Conservation (phyloP, 352 stramenopile genomes). For the Ophiocytium majus region DNA sequence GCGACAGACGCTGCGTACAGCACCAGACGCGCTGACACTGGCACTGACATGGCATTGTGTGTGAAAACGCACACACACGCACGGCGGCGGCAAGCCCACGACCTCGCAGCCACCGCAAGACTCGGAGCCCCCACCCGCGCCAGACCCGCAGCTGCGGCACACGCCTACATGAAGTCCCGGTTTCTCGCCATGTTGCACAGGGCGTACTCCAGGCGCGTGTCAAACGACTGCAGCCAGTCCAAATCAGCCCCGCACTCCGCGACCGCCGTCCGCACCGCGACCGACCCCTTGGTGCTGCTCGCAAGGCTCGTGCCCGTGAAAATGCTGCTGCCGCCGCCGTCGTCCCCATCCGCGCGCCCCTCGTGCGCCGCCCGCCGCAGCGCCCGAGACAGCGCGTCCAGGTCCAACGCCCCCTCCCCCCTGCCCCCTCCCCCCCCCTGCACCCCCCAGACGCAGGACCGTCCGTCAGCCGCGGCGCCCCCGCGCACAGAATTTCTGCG, state of each 20-base stretch:
- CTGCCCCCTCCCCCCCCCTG: too few relatives aligned
- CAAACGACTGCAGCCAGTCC: background rate
- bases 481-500: background rate
- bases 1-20: too few relatives aligned
- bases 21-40: too few relatives aligned
- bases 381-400: background rate
- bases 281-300: background rate
- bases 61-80: too few relatives aligned
- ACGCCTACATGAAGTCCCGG: background rate
- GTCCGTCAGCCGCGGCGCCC: too few relatives aligned
- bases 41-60: too few relatives aligned
- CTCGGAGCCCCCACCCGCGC: too few relatives aligned
- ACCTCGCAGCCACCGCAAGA: too few relatives aligned
- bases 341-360: background rate
- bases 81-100: too few relatives aligned
- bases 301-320: background rate
- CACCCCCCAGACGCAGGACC: too few relatives aligned
- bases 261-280: background rate
- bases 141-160: too few relatives aligned
- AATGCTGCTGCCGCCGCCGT: background rate
- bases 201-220: background rate
- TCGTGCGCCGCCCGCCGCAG: background rate
- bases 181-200: background rate
- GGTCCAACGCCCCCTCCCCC: background rate
- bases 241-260: background rate